Evolutionary conservation across 208 protist genomes (phyloP).

Genomic region (Angomonas deanei): DNA sequence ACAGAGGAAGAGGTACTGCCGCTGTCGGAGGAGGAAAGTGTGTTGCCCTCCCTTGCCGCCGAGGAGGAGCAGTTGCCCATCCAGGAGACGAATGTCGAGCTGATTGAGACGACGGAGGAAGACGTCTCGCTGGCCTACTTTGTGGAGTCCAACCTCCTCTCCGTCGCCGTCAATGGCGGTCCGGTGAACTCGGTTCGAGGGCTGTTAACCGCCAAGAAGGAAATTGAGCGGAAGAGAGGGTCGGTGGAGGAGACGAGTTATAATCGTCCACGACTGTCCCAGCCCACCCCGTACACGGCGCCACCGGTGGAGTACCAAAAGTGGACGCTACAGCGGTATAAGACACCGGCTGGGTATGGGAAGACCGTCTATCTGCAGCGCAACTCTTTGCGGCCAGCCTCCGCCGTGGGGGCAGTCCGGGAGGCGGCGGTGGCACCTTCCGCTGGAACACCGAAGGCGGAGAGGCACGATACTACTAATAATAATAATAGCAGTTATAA

Average conservation of each 20-base stretch:
- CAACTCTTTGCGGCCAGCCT: not conserved
- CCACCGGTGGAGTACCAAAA: not conserved
- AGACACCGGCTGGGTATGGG: not conserved
- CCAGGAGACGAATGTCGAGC: not conserved
- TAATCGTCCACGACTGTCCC: not conserved
- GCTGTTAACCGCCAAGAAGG: not conserved
- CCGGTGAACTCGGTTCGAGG: not conserved
- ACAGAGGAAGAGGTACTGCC: not conserved
- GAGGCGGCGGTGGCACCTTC: not conserved
- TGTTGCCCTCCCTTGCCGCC: not conserved
- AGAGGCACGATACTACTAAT: too few relatives aligned
- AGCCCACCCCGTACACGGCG: not conserved
- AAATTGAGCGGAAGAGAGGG: not conserved
- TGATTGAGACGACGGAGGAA: not conserved
- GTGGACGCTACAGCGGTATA: not conserved
- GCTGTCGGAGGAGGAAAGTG: not conserved
- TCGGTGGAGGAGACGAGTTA: not conserved
- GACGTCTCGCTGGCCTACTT: not conserved
- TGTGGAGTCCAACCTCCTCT: not conserved
- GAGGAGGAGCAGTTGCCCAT: not conserved
- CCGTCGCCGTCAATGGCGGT: not conserved
- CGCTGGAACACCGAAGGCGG: not conserved
- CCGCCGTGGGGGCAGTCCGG: not conserved
- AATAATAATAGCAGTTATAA: too few relatives aligned
- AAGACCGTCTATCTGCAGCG: not conserved